Evolutionary conservation across 2,329 filamentous ascomycete species (phyloP), one percentile per base, ranked within the genome.

Genomic region (Calonectria multiphialidica): DNA sequence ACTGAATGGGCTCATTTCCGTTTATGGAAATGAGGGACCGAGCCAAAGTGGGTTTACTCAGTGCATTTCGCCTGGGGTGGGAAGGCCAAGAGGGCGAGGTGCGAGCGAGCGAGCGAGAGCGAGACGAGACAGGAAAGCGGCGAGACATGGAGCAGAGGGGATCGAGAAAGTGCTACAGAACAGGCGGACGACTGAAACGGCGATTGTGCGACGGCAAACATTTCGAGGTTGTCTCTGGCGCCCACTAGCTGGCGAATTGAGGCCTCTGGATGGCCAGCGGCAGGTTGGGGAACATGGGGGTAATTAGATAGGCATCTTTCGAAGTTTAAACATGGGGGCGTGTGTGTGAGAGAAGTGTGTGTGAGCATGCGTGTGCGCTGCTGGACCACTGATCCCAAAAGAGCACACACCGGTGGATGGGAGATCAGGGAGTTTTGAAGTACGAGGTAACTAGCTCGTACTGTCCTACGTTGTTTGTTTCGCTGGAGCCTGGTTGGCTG

Each of bases 171-270:
- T 59, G 53, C 44, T 47, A 74, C 69, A 72, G 68, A 74, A 74
- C 28, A 30, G 47, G 23, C 35, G 64, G 49, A 21, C 9, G 47
- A 70, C 70, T 53, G 70, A 78, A 78, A 77, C 77, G 77, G 74
- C 68, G 61, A 78, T 75, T 78, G 77, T 70, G 64, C 68, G 66
- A 78, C 77, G 63, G 53, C 76, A 78, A 78, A 78, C 75, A 76
- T 66, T 61, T 74, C 33, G 40, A 75, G 66, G 73, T 77, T 74
- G 74, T 68, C 72, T 66, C 67, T 73, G 50, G 62, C 47, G 63
- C 44, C 50, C 72, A 35, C 23, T 25, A 64, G 35, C 55, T 10
- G 13, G 44, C 25, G 25, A 66, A 66, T 21, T 25, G 12, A 59
- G 28, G 23, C 21, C 53, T 40, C 15, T 40, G 53, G 30, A 9